Evolutionary conservation across 345 rosid species (phyloP).

Genomic region (Rhizophora apiculata): DNA sequence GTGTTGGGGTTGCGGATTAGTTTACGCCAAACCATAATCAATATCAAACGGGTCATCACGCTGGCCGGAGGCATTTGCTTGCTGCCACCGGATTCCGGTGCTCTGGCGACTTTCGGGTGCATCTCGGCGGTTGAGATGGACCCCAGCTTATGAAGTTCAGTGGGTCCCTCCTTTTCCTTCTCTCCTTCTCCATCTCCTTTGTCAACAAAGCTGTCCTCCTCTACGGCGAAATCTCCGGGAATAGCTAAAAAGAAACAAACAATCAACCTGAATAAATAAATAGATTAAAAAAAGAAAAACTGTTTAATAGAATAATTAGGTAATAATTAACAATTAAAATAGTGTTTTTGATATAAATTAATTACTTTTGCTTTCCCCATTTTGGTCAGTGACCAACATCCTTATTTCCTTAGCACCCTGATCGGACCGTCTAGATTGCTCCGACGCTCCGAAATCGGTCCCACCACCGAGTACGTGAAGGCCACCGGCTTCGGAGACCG

Average conservation of each 20-base stretch:
- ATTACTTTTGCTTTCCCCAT: constrained; percentile 68
- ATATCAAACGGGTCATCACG: constrained; percentile 34
- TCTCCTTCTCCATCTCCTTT: constrained; percentile 42
- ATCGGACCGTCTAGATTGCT: constrained; percentile 74
- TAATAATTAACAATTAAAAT: not conserved
- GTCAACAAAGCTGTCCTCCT: constrained; percentile 51
- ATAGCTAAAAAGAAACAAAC: constrained; percentile 23
- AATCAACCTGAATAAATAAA: not conserved
- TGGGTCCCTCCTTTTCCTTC: constrained; percentile 18
- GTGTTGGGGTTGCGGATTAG: constrained; percentile 36
- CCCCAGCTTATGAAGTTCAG: constrained; percentile 50
- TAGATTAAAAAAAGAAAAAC: not conserved
- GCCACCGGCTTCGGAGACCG: constrained; percentile 50
- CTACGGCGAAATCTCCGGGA: constrained; percentile 46
- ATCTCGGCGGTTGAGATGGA: constrained; percentile 64
- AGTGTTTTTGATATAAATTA: not conserved
- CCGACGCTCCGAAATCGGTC: constrained; percentile 47
- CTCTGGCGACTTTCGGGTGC: constrained; percentile 43
- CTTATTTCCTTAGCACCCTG: constrained; percentile 91
- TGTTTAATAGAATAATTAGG: not conserved
- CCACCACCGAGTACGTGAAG: constrained; percentile 69
- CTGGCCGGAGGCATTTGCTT: constrained; percentile 36
- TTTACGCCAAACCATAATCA: constrained; percentile 39
- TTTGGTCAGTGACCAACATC: constrained; percentile 79
- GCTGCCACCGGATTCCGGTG: constrained; percentile 24